Conservation (phyloP, 1,284 basidiomycete genomes). For the Moesziomyces globuligerus region DNA sequence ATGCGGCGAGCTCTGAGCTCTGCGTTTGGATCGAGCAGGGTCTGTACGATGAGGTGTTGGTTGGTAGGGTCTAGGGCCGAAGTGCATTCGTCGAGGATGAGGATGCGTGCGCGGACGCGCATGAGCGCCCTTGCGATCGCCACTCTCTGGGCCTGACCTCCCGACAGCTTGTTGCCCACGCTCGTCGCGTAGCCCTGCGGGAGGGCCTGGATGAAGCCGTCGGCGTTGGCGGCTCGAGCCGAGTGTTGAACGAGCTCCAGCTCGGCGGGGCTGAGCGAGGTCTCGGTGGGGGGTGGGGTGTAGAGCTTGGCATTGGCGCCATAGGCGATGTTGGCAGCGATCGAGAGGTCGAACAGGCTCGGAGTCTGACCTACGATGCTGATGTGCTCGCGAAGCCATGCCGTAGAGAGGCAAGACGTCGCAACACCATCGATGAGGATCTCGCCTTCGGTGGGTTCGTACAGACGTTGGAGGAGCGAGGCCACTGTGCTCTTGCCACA, state of each 20-base stretch:
- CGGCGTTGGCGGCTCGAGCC: slow-evolving; percentile 79
- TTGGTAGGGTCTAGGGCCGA: slow-evolving; percentile 77
- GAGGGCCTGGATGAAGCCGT: slow-evolving; percentile 84
- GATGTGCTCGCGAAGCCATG: slow-evolving; percentile 56
- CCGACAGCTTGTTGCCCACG: slow-evolving; percentile 80
- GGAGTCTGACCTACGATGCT: slow-evolving; percentile 58
- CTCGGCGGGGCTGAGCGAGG: not conserved
- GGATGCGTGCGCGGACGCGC: slow-evolving; percentile 75
- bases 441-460: slow-evolving; percentile 52
- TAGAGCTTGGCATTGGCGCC: slow-evolving; percentile 39
- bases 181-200: slow-evolving; percentile 85
- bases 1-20: slow-evolving; percentile 57
- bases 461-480: slow-evolving; percentile 59
- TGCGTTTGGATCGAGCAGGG: slow-evolving; percentile 70
- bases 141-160: slow-evolving; percentile 92
- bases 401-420: slow-evolving; percentile 16
- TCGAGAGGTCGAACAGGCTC: slow-evolving; percentile 53
- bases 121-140: slow-evolving; percentile 90
- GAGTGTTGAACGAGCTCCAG: slow-evolving; percentile 74
- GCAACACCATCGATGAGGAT: slow-evolving; percentile 47
- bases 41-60: slow-evolving; percentile 74
- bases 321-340: slow-evolving; percentile 58
- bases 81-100: slow-evolving; percentile 94
- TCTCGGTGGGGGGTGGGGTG: not conserved
- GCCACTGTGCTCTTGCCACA: slow-evolving; percentile 63